These are phyloP conservation scores for Candida loeiensis DNA, from an alignment of 805 yeast genomes.

Conservation along the genomic window DNA sequence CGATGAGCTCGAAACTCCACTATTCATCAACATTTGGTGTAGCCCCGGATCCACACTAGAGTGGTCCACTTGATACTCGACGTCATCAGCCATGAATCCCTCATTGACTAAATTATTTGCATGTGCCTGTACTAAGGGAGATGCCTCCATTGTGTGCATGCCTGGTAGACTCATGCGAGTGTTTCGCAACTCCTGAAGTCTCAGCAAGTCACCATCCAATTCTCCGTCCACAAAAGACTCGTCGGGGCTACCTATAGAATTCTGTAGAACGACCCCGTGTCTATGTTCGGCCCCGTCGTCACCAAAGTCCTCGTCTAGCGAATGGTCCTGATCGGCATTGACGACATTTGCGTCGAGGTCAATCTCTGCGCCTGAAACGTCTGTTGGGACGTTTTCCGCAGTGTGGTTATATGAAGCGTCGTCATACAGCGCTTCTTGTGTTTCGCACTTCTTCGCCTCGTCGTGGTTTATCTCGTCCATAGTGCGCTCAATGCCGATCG, in stretches of 20 bases:
- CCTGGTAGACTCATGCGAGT: background rate
- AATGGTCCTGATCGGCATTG: constrained; percentile 35
- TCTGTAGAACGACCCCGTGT: background rate
- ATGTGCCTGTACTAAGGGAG: constrained; percentile 8
- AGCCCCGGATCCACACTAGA: constrained; percentile 18
- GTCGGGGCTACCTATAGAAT: background rate
- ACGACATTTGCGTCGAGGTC: constrained; percentile 49
- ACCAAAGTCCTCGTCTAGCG: constrained; percentile 17
- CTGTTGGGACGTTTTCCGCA: constrained; percentile 20
- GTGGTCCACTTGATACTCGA: constrained; percentile 43
- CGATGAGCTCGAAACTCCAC: constrained; percentile 2
- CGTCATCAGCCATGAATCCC: constrained; percentile 47
- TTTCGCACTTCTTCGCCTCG: constrained; percentile 13
- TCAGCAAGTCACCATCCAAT: background rate
- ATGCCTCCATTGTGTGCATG: background rate
- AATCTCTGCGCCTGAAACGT: constrained; percentile 12
- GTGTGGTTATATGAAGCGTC: constrained; percentile 20
- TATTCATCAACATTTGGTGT: constrained; percentile 18
- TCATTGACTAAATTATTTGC: constrained; percentile 25
- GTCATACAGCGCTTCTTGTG: constrained; percentile 10
- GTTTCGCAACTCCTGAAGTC: background rate
- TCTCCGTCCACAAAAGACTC: background rate
- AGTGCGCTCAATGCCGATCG: constrained; percentile 38
- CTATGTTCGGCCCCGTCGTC: constrained; percentile 13
- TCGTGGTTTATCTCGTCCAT: constrained; percentile 37